Conservation (phyloP, 148 eudicot genomes). For the Agrostemma githago region DNA sequence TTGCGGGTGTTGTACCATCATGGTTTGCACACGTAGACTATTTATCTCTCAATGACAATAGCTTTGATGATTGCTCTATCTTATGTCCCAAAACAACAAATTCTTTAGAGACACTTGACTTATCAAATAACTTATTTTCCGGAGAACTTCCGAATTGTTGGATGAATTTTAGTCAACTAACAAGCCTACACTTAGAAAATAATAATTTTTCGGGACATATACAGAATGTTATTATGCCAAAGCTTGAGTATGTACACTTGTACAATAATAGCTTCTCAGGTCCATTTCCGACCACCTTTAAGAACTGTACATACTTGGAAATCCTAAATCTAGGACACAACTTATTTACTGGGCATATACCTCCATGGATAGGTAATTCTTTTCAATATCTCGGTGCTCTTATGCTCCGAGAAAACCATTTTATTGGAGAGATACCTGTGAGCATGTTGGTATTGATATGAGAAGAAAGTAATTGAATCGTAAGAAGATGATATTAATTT, state of each 20-base stretch:
- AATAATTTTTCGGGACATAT: slow-evolving; percentile 14
- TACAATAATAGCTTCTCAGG: background rate
- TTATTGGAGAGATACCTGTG: slow-evolving; percentile 2
- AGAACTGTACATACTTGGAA: background rate
- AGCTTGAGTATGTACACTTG: background rate
- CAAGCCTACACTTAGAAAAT: background rate
- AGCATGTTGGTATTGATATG: too few species aligned
- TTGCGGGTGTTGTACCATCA: slow-evolving; percentile 22
- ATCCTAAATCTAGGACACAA: slow-evolving; percentile 10
- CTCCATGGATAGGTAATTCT: background rate
- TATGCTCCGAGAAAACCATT: slow-evolving; percentile 4
- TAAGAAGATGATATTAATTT: too few species aligned
- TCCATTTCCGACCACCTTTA: background rate
- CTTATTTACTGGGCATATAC: slow-evolving; percentile 6
- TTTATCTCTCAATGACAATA: slow-evolving; percentile 21
- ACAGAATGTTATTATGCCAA: background rate
- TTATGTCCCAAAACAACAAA: background rate
- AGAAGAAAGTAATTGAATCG: too few species aligned
- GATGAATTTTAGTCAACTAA: background rate
- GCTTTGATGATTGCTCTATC: background rate
- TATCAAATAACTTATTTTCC: slow-evolving; percentile 18
- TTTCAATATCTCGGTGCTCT: background rate
- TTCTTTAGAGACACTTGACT: background rate
- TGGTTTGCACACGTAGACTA: background rate
- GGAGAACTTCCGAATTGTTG: slow-evolving; percentile 12